These are phyloP conservation scores for Pythium aphanidermatum DNA, from an alignment of 352 stramenopile genomes.

Conservation along the genomic window DNA sequence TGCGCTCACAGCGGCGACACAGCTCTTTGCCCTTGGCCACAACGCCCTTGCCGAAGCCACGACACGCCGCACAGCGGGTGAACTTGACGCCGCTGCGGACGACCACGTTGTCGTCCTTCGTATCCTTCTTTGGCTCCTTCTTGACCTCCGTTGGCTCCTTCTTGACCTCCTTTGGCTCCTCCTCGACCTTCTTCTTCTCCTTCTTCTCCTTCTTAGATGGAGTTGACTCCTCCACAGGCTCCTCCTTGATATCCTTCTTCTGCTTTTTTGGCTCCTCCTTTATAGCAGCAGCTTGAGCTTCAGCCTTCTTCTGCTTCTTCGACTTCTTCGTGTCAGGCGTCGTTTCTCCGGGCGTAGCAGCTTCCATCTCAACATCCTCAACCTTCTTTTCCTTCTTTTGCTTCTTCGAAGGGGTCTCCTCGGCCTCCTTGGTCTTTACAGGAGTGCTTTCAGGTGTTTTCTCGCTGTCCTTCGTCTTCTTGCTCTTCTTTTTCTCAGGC, in stretches of 20 bases:
- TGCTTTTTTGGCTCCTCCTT: conserved; percentile 8
- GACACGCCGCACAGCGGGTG: conserved; percentile 48
- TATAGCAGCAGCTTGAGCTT: neutral
- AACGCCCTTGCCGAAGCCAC: conserved; percentile 61
- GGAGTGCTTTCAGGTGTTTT: conserved; percentile 18
- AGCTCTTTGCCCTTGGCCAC: conserved; percentile 42
- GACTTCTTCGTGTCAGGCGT: conserved; percentile 8
- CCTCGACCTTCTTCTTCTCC: conserved; percentile 10
- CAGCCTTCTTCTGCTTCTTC: conserved; percentile 12
- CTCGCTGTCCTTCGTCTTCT: conserved; percentile 3
- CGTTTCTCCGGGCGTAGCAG: neutral
- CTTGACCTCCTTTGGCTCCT: conserved; percentile 1
- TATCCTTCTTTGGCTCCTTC: conserved; percentile 6
- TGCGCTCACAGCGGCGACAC: conserved; percentile 62
- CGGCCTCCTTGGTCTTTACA: conserved; percentile 19
- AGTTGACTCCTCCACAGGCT: conserved; percentile 2
- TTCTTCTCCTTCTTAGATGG: conserved; percentile 10
- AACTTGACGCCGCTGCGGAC: conserved; percentile 58
- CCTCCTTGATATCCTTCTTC: neutral
- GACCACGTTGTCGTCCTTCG: conserved; percentile 19
- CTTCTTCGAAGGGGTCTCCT: conserved; percentile 6
- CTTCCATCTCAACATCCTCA: conserved; percentile 8
- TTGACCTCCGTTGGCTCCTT: neutral
- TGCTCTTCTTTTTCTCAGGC: conserved; percentile 24
- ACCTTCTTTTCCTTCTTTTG: conserved; percentile 3